Conservation (phyloP, 768 basidiomycete species). For the Serpula lacrymans region DNA sequence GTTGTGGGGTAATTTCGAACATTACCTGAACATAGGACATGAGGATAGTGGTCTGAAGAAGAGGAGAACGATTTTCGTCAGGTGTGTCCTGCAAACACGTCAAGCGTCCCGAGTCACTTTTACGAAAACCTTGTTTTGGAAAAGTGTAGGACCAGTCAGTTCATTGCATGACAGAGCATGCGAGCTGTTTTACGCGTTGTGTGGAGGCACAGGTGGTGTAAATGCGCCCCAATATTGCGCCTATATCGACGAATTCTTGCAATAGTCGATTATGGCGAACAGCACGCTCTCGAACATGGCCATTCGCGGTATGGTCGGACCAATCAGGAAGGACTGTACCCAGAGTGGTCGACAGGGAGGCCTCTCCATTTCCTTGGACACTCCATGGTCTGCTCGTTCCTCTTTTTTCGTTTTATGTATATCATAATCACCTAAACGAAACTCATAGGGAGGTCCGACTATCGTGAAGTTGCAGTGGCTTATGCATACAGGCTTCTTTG, state of each 20-base stretch:
- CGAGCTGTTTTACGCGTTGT: slow-evolving; percentile 44
- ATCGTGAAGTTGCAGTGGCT: slow-evolving; percentile 45
- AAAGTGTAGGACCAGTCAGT: slow-evolving; percentile 48
- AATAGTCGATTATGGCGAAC: slow-evolving; percentile 45
- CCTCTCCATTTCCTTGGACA: slow-evolving; percentile 51
- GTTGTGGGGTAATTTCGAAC: slow-evolving; percentile 39
- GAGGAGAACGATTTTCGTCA: slow-evolving; percentile 15
- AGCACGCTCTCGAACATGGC: slow-evolving; percentile 34
- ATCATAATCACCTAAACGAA: neutral
- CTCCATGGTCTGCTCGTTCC: slow-evolving; percentile 35
- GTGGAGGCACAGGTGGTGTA: slow-evolving; percentile 40
- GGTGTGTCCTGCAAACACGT: too few species aligned
- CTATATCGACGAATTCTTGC: slow-evolving; percentile 1
- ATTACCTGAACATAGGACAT: slow-evolving; percentile 25
- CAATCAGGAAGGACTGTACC: slow-evolving; percentile 38
- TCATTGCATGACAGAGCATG: slow-evolving; percentile 53
- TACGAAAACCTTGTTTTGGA: too few species aligned
- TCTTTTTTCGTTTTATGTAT: neutral
- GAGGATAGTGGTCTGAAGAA: slow-evolving; percentile 6
- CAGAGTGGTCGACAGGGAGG: slow-evolving; percentile 38
- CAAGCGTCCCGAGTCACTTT: too few species aligned
- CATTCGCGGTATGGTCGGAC: slow-evolving; percentile 43
- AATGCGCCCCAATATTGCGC: neutral
- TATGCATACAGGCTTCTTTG: slow-evolving; percentile 40
- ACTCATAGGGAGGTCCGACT: slow-evolving; percentile 43